phyloP scores from a whole-genome alignment of 2,329 filamentous ascomycete genomes.

The Neopestalotiopsis rosae region DNA sequence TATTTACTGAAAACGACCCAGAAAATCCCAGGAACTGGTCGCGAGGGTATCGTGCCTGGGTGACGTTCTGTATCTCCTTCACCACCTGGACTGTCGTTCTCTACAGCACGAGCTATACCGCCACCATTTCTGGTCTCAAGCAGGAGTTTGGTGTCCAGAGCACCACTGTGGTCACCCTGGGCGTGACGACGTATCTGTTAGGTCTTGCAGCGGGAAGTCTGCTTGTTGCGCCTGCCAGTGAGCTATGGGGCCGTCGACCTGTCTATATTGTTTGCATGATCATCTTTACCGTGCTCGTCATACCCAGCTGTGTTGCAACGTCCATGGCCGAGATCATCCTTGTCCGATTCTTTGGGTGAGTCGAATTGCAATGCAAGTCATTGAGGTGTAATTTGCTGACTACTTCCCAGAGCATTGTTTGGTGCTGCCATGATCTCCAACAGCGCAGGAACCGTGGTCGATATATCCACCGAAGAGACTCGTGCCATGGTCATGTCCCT shows the following conservation, averaged over 20 bases:
- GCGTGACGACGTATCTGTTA: slow-evolving; percentile 78
- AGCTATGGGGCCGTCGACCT: slow-evolving; percentile 70
- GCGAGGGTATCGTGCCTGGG: slow-evolving; percentile 50
- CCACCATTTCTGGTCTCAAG: slow-evolving; percentile 71
- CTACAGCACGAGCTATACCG: slow-evolving; percentile 81
- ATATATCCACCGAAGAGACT: slow-evolving; percentile 81
- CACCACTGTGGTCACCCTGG: slow-evolving; percentile 70
- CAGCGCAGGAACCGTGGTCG: slow-evolving; percentile 80
- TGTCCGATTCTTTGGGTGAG: slow-evolving; percentile 73
- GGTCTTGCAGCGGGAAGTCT: slow-evolving; percentile 76
- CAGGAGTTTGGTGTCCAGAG: slow-evolving; percentile 65
- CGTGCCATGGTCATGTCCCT: slow-evolving; percentile 83
- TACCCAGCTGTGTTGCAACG: slow-evolving; percentile 74
- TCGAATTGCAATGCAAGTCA: no score
- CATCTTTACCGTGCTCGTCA: slow-evolving; percentile 70
- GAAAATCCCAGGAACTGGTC: slow-evolving; percentile 75
- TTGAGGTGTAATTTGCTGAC: slow-evolving; percentile 28
- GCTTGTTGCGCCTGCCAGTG: slow-evolving; percentile 75
- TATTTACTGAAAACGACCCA: slow-evolving; percentile 68
- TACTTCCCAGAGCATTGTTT: slow-evolving; percentile 59
- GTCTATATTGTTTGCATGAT: slow-evolving; percentile 72
- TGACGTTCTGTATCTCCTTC: slow-evolving; percentile 50
- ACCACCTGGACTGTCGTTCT: slow-evolving; percentile 62
- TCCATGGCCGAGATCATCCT: slow-evolving; percentile 73
- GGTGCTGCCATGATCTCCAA: slow-evolving; percentile 84